Percentiles rank a stretch among this genome's conserved stretches.
Evolutionary conservation across 306 rosid genomes (phyloP).

Genomic region (Citrullus colocynthis): DNA sequence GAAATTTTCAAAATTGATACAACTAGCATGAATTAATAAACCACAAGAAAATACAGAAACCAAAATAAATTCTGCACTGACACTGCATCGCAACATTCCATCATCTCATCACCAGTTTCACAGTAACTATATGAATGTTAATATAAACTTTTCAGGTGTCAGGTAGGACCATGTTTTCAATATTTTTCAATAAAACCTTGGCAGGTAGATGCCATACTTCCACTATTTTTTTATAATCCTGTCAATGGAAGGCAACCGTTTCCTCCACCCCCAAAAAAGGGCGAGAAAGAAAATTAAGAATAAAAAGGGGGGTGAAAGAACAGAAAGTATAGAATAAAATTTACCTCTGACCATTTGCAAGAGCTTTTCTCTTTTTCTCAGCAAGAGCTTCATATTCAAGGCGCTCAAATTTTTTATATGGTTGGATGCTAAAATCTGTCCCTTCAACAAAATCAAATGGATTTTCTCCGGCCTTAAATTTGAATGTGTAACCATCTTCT

Average conservation of each 20-base stretch:
- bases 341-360: slow-evolving; percentile 19
- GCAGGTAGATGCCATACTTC: background rate
- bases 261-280: background rate
- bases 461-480: slow-evolving; percentile 45
- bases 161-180: background rate
- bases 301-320: background rate
- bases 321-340: background rate
- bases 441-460: slow-evolving; percentile 54
- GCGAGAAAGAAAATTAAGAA: background rate
- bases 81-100: background rate
- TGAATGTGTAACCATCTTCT: slow-evolving; percentile 39
- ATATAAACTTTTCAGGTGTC: background rate
- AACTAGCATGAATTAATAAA: background rate
- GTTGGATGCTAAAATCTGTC: slow-evolving; percentile 28
- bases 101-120: background rate
- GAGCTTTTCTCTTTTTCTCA: slow-evolving; percentile 49
- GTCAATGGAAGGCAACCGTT: background rate
- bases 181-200: background rate
- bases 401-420: slow-evolving; percentile 46
- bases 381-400: slow-evolving; percentile 65
- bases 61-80: background rate
- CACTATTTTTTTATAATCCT: background rate
- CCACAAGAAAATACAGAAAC: background rate
- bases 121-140: background rate
- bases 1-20: background rate